phyloP scores from a whole-genome alignment of 305 asterid species.

The Fraxinus platypoda region DNA sequence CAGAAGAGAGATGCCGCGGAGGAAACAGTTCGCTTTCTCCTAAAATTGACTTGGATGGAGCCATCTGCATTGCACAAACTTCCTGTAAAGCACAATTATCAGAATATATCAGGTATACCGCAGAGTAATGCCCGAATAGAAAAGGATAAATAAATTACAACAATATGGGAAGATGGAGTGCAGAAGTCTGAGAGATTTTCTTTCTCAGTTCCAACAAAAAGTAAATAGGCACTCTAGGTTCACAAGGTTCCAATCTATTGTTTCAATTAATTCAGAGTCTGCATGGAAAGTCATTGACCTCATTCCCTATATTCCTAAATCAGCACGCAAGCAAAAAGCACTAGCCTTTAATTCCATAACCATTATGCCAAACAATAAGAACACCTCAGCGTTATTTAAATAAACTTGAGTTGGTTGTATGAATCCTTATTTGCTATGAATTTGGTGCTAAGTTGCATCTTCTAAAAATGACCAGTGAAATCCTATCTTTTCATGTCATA shows the following conservation, averaged over 20 bases:
- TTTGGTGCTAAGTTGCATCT: not conserved
- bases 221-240: conserved; percentile 9
- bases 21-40: conserved; percentile 48
- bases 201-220: not conserved
- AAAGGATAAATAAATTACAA: conserved; percentile 4
- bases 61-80: conserved; percentile 31
- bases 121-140: not conserved
- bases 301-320: conserved; percentile 11
- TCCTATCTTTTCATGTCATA: not conserved
- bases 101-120: conserved; percentile 13
- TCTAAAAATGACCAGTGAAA: not conserved
- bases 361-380: not conserved
- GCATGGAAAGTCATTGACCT: not conserved
- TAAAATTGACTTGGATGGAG: conserved; percentile 43
- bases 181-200: not conserved
- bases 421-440: not conserved
- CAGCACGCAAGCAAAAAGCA: not conserved
- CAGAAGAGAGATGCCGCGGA: conserved; percentile 39
- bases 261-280: conserved; percentile 7
- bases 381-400: not conserved
- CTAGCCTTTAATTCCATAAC: not conserved
- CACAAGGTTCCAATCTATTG: conserved; percentile 3
- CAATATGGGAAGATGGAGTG: not conserved
- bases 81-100: conserved; percentile 41
- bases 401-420: not conserved